Evolutionary conservation across 371 early-diverging fungal species (phyloP), one percentile per base, ranked within the genome.

Genomic region (Basidiobolus meristosporus): DNA sequence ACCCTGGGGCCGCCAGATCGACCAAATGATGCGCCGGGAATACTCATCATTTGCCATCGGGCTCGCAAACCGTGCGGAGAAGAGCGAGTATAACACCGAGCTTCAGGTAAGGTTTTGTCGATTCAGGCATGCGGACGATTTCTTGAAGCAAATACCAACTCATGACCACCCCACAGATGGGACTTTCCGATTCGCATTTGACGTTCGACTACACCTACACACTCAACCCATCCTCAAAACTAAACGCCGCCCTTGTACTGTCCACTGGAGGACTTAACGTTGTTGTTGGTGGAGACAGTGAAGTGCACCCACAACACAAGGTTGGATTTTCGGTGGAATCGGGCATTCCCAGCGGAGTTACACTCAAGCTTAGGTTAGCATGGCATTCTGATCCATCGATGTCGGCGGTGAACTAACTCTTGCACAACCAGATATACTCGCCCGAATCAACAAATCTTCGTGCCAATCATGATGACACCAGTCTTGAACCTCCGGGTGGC

Each of bases 281-380:
- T 7, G 66, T 59, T 45, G 46, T 74, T 22, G 68, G 70, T 17
- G 69, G 71, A 28, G 73, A 72, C 39, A 70, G 68, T 29, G 63
- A 69, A 39, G 43, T 88, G 2, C 59, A 73, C 0, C 62, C 73
- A 38, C 64, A 81, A 47, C 63, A 65, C 38, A 67, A 72, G 18
- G 43, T 84, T 22, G 82, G 78, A 2, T 66, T 86, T 57, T 64
- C 73, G 1, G 65, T 92, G 34, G 80, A 83, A 36, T 68, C 75
- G 50, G 80, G 80, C 11, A 52, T 74, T 7, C 58, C 72, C 12
- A 62, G 68, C 7, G 87, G 86, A 14, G 75, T 88, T 4, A 56
- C 62, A 10, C 63, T 83, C 36, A 73, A 74, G 39, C 48, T 88
- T 40, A 63, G 67, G 76, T 68, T 62, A 47, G 26, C 9, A n/a